Conservation (phyloP, 805 yeast genomes). For the Lachancea nothofagi region DNA sequence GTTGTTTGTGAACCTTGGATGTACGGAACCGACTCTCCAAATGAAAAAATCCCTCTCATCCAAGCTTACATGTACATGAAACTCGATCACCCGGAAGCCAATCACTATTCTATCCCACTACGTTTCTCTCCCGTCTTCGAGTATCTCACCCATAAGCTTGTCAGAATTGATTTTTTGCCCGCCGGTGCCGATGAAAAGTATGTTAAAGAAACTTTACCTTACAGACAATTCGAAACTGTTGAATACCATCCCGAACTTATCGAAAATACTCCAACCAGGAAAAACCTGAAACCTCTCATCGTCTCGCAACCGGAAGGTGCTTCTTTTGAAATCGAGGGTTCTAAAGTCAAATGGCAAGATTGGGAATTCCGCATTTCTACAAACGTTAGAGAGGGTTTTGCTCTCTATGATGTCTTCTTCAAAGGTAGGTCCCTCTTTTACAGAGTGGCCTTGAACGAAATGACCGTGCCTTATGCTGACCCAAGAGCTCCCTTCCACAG, state of each 20-base stretch:
- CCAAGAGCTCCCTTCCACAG: constrained; percentile 79
- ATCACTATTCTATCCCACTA: constrained; percentile 70
- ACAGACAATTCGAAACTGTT: constrained; percentile 54
- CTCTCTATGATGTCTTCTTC: constrained; percentile 63
- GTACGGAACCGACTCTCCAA: constrained; percentile 69
- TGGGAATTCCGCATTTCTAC: constrained; percentile 74
- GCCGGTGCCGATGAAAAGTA: constrained; percentile 61
- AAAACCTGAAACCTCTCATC: constrained; percentile 58
- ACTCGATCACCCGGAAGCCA: constrained; percentile 62
- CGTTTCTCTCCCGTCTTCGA: constrained; percentile 72
- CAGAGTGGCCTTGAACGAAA: constrained; percentile 69
- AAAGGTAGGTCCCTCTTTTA: constrained; percentile 73
- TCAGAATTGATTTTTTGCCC: constrained; percentile 70
- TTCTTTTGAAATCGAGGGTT: constrained; percentile 54
- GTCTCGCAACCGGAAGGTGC: constrained; percentile 77
- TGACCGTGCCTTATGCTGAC: constrained; percentile 87
- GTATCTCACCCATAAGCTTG: constrained; percentile 50
- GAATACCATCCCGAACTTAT: constrained; percentile 72
- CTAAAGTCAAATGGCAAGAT: constrained; percentile 71
- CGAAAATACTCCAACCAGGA: constrained; percentile 46
- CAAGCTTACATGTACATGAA: constrained; percentile 74
- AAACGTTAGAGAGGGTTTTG: constrained; percentile 75
- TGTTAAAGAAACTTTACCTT: constrained; percentile 49
- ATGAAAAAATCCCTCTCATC: constrained; percentile 48
- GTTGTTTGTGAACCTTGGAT: constrained; percentile 79